Evolutionary conservation across 495 filamentous ascomycete species (phyloP), one percentile per base, ranked within the genome.

Genomic region (Thermochaetoides thermophila): DNA sequence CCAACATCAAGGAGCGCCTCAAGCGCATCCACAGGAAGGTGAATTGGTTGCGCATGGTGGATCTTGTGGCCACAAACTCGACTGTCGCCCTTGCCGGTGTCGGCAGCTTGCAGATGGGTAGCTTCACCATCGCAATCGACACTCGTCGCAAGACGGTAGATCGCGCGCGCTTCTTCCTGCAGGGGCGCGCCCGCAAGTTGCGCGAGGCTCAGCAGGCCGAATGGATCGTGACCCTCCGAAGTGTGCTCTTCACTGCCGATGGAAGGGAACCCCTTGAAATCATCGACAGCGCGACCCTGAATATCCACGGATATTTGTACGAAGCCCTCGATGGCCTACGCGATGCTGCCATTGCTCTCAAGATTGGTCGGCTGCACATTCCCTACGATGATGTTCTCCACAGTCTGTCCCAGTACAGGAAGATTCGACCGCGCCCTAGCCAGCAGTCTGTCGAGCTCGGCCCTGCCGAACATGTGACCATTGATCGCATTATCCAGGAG

Each of bases 231-330:
- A 81, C 76, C 6, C 54, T 84, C 24, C 75, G 82, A 33, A 92
- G 85, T 52, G 68, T 96, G 28, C 61, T 95, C 3, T 91, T 97
- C 37, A 82, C 80, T 0, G 74, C 82, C 2, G 76, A 92, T 30
- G 85, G 85, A 15, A 68, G 71, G 23, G 85, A 95, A 11, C 73
- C 85, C 1, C 69, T 77, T n/a, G 87, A 99, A 53, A 53, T 99
- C 2, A 53, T 99, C 50, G 91, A 99, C 51, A 77, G 81, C 45
- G 76, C 81, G 31, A 81, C 76, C 10, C 60, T 95, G 31, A 94
- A 93, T 40, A 67, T 95, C 29, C 86, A 96, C 54, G 89, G 89
- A 11, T 71, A 91, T 34, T 66, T 99, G n/a, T 86, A 87, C 56
- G 80, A 81, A 40, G 74, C 83, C 22, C 57, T 83, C 8, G 83